Evolutionary conservation across 495 filamentous ascomycete genomes (phyloP), one percentile per base, ranked within the genome.

Genomic region (Aspergillus haitiensis): DNA sequence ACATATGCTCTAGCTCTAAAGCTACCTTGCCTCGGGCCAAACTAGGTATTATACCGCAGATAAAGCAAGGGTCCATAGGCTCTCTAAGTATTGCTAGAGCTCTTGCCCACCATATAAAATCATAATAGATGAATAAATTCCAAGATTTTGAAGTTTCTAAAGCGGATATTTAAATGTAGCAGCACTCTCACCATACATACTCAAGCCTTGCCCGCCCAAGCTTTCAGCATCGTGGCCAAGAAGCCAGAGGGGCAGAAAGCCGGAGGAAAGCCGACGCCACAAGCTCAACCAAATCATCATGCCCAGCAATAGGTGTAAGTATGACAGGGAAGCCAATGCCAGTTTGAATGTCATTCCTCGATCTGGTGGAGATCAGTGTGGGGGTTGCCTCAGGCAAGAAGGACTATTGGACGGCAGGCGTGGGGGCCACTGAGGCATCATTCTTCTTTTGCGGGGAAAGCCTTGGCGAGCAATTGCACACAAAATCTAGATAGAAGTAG

Each of bases 401-500:
- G 49, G 7, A 27, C 34, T 11, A 52, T 16, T 47, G 44, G 44
- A 6, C 10, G 9, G 44, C 16, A 1, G 15, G 42, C 42, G 42
- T 46, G 42, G 39, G 39, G 56, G 32, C 7, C 27, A 6, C 13
- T 39, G 16, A 21, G 32, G 15, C 21, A 36, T 50, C 31, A 35
- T 45, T 39, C 27, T 16, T 27, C 12, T 36, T 51, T 59, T 60
- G 58, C 42, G 58, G 50, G 58, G 49, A 46, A 18, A 54, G 9
- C n/a, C 27, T 6, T 15, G 44, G 44, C 13, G 7, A 8, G 21
- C 5, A 18, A 16, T 16, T n/a, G 15, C 3, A 15, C 15, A 2
- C 15, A 16, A 18, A 9, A 10, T 47, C 37, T 10, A 9, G 37
- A 13, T 40, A 40, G 37, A 40, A 27, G 3, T 27, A 27, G 3